Conservation (phyloP, 371 early-diverging fungal genomes). For the Batrachochytrium dendrobatidis region DNA sequence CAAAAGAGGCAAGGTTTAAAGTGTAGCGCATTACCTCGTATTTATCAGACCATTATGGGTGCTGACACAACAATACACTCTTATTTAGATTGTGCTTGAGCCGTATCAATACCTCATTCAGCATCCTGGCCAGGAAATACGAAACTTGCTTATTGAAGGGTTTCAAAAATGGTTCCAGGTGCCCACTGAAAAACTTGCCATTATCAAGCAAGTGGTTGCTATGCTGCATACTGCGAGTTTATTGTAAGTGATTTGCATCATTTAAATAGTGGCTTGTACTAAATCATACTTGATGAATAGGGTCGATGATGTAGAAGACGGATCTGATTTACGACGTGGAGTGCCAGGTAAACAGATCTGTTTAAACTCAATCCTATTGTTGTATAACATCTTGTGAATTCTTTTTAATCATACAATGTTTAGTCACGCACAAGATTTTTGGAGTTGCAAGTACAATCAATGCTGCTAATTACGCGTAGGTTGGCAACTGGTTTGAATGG, state of each 20-base stretch:
- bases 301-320: conserved; percentile 95
- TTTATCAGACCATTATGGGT: too few relatives aligned
- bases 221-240: conserved; percentile 93
- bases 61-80: too few relatives aligned
- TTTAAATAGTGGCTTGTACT: not conserved
- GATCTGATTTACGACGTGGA: conserved; percentile 79
- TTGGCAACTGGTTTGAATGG: not conserved
- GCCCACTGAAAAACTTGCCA: conserved; percentile 51
- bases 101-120: conserved; percentile 59
- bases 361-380: not conserved
- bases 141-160: conserved; percentile 78
- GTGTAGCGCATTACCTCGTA: too few relatives aligned
- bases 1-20: too few relatives aligned
- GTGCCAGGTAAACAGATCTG: conserved; percentile 64
- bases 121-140: conserved; percentile 86
- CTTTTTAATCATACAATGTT: not conserved
- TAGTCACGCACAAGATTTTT: conserved; percentile 89
- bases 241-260: conserved; percentile 52
- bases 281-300: conserved; percentile 27
- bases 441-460: conserved; percentile 89
- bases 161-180: conserved; percentile 85
- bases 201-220: conserved; percentile 74
- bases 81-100: conserved; percentile 35
- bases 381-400: not conserved
- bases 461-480: conserved; percentile 80